Base-by-base conservation (phyloP, 352 stramenopile species). In the Phytopythium ostracodes region DNA sequence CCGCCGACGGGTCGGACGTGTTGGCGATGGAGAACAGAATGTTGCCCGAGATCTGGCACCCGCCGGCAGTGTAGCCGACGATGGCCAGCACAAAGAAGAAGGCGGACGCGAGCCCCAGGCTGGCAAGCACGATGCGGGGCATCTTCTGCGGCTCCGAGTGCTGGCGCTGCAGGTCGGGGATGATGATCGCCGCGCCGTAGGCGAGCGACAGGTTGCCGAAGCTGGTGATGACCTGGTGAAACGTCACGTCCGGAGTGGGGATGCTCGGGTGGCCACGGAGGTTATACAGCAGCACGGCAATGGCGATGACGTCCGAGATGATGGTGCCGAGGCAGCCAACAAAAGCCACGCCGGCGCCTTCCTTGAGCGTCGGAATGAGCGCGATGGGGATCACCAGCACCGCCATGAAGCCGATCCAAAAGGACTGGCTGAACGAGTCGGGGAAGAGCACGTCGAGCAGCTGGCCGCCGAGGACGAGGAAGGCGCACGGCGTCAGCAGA, bases 151-250 rank as follows among this genome's bases (percentile, higher is more conserved):
- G 78, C 40, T 88, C 62, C 12, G 60, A 76, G 64, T 88, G 76
- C 31, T 88, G 64, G 18, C 76, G 71, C 50, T 81, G 73, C 35
- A 88, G 65, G 12, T 73, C 66, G 3, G 79, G 79, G 55, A 88
- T 71, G n/a, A 86, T 70, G 36, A 86, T 79, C 27, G 58, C 74
- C 54, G 79, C 79, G 14, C 66, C 75, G 57, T 88, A 88, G 2
- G 79, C 76, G 14, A 88, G 65, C 6, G 77, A 70, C 36, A 88
- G 58, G 58, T 85, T 88, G 18, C 79, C 79, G 18, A 87, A 87
- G 18, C 69, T 71, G 0, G 62, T 71, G 27, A 73, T 40, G 24
- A 87, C 71, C 38, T 84, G 71, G n/a, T 74, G 40, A 56, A 86
- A 70, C 25, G 51, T 64, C 12, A 84, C 54, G 25, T 81, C 64